Percentiles rank a stretch among this genome's conserved stretches.
phyloP scores from a whole-genome alignment of 495 filamentous ascomycete genomes.

The Hypoxylon lienhwacheense region DNA sequence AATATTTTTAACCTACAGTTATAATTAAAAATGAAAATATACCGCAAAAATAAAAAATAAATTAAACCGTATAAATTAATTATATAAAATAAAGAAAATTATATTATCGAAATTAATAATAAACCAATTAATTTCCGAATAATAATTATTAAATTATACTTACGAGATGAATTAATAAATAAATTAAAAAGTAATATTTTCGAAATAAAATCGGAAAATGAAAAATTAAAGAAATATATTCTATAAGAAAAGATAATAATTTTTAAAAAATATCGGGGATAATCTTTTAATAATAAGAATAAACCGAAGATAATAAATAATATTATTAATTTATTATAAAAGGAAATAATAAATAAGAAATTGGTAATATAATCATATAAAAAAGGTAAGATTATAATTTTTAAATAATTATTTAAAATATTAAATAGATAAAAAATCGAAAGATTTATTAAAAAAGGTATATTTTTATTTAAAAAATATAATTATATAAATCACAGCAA shows the following conservation, averaged over 20 bases:
- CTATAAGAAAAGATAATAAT: not conserved
- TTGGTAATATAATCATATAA: not conserved
- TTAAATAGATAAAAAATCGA: not conserved
- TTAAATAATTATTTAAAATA: not conserved
- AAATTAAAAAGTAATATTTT: not conserved
- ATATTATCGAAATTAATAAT: too few relatives aligned
- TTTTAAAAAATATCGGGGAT: not conserved
- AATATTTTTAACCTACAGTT: not conserved
- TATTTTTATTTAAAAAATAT: not conserved
- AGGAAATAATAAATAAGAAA: not conserved
- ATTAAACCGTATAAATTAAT: too few relatives aligned
- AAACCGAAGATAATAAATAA: not conserved
- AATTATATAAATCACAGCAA: not conserved
- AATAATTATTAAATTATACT: not conserved
- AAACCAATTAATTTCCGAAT: too few relatives aligned
- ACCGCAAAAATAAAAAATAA: too few relatives aligned
- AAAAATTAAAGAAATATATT: not conserved
- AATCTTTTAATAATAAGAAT: not conserved
- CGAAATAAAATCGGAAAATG: too few relatives aligned
- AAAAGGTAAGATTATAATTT: not conserved
- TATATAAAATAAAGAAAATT: too few relatives aligned
- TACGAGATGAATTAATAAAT: not conserved
- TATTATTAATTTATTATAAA: not conserved
- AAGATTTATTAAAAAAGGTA: not conserved
- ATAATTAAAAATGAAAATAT: too few relatives aligned